phyloP scores from a whole-genome alignment of 495 filamentous ascomycete genomes.

The Lophiotrema nucula region DNA sequence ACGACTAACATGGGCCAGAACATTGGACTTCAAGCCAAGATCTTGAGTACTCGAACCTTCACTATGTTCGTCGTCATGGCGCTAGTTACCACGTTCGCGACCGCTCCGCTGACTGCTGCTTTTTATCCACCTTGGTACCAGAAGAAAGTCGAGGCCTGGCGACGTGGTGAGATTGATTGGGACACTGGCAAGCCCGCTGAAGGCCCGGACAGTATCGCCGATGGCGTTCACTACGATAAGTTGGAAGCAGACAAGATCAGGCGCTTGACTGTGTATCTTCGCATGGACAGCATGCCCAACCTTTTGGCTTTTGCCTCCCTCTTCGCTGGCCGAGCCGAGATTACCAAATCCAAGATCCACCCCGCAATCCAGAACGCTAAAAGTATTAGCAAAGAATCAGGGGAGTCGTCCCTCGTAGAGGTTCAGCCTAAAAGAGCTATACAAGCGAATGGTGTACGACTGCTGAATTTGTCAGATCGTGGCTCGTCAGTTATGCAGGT shows the following conservation, averaged over 20 bases:
- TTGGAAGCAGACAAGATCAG: constrained; percentile 44
- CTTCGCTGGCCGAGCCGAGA: constrained; percentile 52
- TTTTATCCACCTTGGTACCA: constrained; percentile 91
- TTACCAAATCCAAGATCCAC: constrained; percentile 23
- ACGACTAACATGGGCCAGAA: constrained; percentile 56
- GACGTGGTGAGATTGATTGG: constrained; percentile 91
- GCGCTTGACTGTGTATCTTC: constrained; percentile 65
- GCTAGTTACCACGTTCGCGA: constrained; percentile 85
- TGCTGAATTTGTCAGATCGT: constrained; percentile 89
- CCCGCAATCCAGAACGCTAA: constrained; percentile 30
- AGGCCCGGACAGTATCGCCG: constrained; percentile 41
- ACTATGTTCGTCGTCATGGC: constrained; percentile 99
- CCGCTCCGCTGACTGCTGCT: constrained; percentile 74
- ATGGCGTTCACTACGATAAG: constrained; percentile 42
- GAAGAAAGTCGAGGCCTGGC: constrained; percentile 86
- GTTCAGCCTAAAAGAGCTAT: constrained; percentile 52
- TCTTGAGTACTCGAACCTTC: constrained; percentile 82
- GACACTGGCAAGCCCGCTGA: constrained; percentile 61
- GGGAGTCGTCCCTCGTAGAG: neutral
- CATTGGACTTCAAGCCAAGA: constrained; percentile 88
- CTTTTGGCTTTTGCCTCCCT: constrained; percentile 82
- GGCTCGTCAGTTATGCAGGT: constrained; percentile 95
- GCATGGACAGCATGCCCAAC: constrained; percentile 85
- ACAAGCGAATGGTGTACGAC: constrained; percentile 79
- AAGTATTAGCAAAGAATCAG: constrained; percentile 16